Evolutionary conservation across 1,284 basidiomycete species (phyloP).

Genomic region (Ceratobasidium sp.): DNA sequence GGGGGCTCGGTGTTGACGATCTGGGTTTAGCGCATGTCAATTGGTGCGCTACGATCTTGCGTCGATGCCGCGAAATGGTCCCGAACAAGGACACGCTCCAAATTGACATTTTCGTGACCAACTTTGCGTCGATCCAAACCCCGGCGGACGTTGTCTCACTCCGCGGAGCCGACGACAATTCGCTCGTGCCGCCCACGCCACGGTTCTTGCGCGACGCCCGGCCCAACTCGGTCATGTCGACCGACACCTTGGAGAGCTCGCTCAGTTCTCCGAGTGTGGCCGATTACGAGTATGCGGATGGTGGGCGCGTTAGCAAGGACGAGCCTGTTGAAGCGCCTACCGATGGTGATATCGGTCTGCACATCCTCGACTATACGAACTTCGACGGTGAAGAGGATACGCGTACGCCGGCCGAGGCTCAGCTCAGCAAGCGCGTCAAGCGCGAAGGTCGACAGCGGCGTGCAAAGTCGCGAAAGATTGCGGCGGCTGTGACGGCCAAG

Average conservation of each 20-base stretch:
- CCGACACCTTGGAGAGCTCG: conserved; percentile 52
- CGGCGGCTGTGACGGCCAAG: conserved; percentile 49
- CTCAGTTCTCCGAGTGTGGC: conserved; percentile 56
- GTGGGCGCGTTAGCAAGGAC: conserved; percentile 27
- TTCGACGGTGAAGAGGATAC: conserved; percentile 84
- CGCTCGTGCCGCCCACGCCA: conserved; percentile 61
- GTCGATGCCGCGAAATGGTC: conserved; percentile 74
- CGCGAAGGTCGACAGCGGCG: conserved; percentile 77
- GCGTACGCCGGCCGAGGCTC: conserved; percentile 68
- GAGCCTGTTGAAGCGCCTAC: conserved; percentile 29
- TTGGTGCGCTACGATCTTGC: conserved; percentile 80
- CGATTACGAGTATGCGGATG: conserved; percentile 59
- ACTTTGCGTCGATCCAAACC: conserved; percentile 55
- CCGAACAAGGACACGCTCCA: conserved; percentile 66
- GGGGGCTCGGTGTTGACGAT: not conserved
- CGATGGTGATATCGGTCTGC: conserved; percentile 52
- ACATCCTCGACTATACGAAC: conserved; percentile 77
- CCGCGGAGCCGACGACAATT: conserved; percentile 43
- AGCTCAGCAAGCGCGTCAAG: conserved; percentile 69
- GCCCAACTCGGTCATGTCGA: conserved; percentile 53
- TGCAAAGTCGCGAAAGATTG: conserved; percentile 60
- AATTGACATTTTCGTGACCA: conserved; percentile 85
- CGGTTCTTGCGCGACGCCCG: conserved; percentile 55
- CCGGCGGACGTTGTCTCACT: conserved; percentile 28
- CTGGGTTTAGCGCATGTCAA: conserved; percentile 73